These are phyloP conservation scores for Yamagishiella unicocca DNA, from an alignment of 139 green algal species.

Conservation along the genomic window DNA sequence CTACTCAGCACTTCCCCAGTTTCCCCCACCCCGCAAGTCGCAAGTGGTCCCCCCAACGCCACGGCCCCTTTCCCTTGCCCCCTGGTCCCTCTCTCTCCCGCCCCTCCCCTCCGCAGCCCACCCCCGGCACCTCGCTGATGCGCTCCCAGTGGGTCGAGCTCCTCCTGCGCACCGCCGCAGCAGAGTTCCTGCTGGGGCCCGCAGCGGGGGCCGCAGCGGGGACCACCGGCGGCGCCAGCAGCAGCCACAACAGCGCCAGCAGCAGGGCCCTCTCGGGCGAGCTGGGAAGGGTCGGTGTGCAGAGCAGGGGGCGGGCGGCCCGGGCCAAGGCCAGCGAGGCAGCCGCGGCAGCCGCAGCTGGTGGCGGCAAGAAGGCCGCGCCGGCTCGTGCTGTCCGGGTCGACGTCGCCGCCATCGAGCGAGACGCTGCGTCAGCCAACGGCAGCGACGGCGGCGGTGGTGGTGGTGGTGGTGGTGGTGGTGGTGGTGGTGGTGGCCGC, in stretches of 20 bases:
- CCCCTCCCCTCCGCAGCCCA: background rate
- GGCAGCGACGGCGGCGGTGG: too few relatives aligned
- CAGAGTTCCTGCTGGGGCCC: constrained; percentile 51
- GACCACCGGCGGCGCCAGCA: background rate
- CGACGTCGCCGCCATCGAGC: too few relatives aligned
- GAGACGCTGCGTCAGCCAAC: too few relatives aligned
- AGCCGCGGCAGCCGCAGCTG: too few relatives aligned
- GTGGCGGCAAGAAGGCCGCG: background rate
- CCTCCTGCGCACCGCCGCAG: constrained; percentile 55
- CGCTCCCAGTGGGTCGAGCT: constrained; percentile 75
- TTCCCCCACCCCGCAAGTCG: background rate
- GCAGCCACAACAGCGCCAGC: background rate
- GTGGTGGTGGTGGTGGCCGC: too few relatives aligned
- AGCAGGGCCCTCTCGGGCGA: background rate
- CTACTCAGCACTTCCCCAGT: too few relatives aligned
- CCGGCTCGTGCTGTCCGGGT: too few relatives aligned
- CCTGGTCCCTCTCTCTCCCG: background rate
- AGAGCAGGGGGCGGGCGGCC: background rate
- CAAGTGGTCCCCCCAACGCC: background rate
- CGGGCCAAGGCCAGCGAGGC: background rate
- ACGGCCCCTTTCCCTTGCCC: background rate
- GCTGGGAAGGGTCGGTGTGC: too few relatives aligned
- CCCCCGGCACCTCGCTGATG: constrained; percentile 68
- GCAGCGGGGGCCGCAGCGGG: background rate
- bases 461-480: too few relatives aligned